Evolutionary conservation across 768 basidiomycete genomes (phyloP).

Genomic region (Xanthoconium stramineum): DNA sequence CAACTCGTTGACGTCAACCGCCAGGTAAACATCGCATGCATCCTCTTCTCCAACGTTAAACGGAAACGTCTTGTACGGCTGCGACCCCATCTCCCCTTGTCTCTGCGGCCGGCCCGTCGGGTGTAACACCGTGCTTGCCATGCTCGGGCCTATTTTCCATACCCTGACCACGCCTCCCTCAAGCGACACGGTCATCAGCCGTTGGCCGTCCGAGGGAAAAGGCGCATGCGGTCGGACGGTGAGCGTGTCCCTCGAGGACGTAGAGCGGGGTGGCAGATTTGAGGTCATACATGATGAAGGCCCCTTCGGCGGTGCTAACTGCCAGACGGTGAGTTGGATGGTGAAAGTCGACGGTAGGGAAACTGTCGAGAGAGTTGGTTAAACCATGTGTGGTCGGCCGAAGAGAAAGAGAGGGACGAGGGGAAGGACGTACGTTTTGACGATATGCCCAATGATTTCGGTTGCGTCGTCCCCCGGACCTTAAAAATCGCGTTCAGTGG

Average conservation of each 20-base stretch:
- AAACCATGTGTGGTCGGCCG: no score
- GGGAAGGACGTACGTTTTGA: conserved; percentile 65
- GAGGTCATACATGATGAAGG: conserved; percentile 92
- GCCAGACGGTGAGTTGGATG: conserved; percentile 82
- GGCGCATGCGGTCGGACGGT: conserved; percentile 76
- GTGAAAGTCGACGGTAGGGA: conserved; percentile 93
- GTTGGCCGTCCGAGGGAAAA: conserved; percentile 91
- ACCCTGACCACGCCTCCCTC: conserved; percentile 82
- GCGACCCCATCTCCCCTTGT: conserved; percentile 77
- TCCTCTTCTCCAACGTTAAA: conserved; percentile 86
- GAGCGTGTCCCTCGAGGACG: conserved; percentile 89
- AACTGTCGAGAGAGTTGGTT: conserved; percentile 43
- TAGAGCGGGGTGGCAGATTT: conserved; percentile 95
- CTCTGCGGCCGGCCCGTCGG: conserved; percentile 89
- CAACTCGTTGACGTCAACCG: background rate
- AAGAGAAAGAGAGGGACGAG: background rate
- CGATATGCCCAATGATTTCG: conserved; percentile 92
- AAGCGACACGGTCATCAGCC: conserved; percentile 83
- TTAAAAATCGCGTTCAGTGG: no score
- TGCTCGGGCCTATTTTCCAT: conserved; percentile 94
- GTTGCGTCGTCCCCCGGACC: no score
- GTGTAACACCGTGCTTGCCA: conserved; percentile 79
- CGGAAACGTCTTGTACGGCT: conserved; percentile 83
- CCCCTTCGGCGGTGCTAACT: conserved; percentile 93
- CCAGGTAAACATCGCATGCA: conserved; percentile 33